These are phyloP conservation scores for Cystobasidium onofrii DNA, from an alignment of 768 basidiomycete species.

Conservation along the genomic window DNA sequence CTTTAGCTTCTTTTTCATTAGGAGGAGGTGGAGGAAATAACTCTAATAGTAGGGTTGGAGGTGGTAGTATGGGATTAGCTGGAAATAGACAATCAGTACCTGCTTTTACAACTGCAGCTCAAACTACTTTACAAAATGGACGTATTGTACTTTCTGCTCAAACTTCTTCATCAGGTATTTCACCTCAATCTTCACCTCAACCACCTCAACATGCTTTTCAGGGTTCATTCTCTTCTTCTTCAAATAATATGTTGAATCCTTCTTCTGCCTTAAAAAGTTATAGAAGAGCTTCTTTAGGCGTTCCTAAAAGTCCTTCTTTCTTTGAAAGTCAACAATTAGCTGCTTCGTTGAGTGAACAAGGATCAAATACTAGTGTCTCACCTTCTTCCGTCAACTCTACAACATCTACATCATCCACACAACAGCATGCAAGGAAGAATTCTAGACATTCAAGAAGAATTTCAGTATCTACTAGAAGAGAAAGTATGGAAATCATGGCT, in stretches of 20 bases:
- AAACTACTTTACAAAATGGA: background rate
- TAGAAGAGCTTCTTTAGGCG: background rate
- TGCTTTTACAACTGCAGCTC: background rate
- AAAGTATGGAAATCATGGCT: conserved; percentile 87
- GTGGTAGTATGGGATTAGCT: no score
- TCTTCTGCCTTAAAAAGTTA: background rate
- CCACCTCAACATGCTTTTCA: conserved; percentile 4
- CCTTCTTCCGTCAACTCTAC: background rate
- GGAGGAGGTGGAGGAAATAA: no score
- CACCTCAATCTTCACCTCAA: background rate
- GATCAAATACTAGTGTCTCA: background rate
- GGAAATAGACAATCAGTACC: conserved; percentile 2
- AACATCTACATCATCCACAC: background rate
- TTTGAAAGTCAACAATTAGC: conserved; percentile 1
- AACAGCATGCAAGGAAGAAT: conserved; percentile 47
- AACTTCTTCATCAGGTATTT: background rate
- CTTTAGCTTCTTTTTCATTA: conserved; percentile 3
- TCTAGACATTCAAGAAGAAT: conserved; percentile 80
- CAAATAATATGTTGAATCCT: background rate
- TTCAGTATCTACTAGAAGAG: conserved; percentile 77
- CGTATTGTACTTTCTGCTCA: background rate
- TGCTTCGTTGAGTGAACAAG: background rate
- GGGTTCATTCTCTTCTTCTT: background rate
- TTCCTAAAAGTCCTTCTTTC: background rate
- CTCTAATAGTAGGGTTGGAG: no score